Base-by-base conservation (phyloP, 305 asterid genomes). In the Coffea humblotiana region DNA sequence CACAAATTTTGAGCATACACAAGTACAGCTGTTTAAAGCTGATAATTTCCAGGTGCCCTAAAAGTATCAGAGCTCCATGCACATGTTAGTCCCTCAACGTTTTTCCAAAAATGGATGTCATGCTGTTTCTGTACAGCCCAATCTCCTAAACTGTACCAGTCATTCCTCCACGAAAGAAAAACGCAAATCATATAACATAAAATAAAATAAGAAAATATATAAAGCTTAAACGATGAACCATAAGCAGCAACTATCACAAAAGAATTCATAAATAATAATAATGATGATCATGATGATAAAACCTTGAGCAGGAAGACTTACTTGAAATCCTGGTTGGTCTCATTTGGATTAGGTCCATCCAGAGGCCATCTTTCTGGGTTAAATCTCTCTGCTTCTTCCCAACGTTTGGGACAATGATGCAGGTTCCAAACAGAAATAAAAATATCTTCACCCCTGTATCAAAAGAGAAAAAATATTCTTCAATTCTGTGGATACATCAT, bases 341-440 rank as follows among this genome's bases (percentile, higher is more conserved):
- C 99, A 75, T 94, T 96, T 54, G 99, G 99, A 86, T 88, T 96
- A 72, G 98, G 98, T 82, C 98, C 98, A 86, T 96, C 98, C 80
- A 94, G 83, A 82, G 98, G 90, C 99, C 99, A 96, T 87, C 99
- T 94, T 85, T 96, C 98, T 49, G 99, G 99, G 79, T 88, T 90
- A 83, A 96, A 96, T 83, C 86, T 90, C 52, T 92, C 97, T 52
- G 97, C 97, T 19, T 96, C 97, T 83, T 92, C 95, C 99, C 98
- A 94, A 71, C 75, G 91, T 45, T 72, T 75, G 78, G 98, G 98
- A 82, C 91, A 85, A 67, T 92, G 99, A 83, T 96, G 99, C 83
- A 96, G 87, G 90, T 94, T 96, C 99, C 99, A 96, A 70, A 96
- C 93, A 27, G 98, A 96, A 84, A 96, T 92, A 85, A 96, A 96